These are phyloP conservation scores for Phytopythium montanum DNA, from an alignment of 352 stramenopile species.

Conservation along the genomic window DNA sequence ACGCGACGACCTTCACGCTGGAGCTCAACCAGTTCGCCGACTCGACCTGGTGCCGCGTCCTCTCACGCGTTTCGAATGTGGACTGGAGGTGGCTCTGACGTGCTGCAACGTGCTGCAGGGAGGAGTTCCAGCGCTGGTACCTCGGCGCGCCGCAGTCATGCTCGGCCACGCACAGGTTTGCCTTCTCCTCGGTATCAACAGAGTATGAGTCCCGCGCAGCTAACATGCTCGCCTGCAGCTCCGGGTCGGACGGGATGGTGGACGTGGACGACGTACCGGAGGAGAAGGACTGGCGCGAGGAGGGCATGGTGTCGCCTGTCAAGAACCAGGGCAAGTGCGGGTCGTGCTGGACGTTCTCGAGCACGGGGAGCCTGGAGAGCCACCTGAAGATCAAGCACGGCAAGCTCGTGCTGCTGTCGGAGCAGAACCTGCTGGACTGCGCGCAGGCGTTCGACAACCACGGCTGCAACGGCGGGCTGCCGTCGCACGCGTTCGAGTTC, in stretches of 20 bases:
- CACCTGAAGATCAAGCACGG: constrained; percentile 93
- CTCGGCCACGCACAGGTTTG: constrained; percentile 45
- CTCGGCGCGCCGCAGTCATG: constrained; percentile 66
- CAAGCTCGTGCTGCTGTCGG: constrained; percentile 91
- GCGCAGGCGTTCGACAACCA: constrained; percentile 92
- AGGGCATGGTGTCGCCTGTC: constrained; percentile 94
- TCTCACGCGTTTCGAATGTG: background rate
- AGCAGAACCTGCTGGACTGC: constrained; percentile 98
- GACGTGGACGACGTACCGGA: constrained; percentile 55
- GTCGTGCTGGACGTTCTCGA: constrained; percentile 99
- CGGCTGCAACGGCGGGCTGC: constrained; percentile 96
- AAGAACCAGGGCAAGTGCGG: constrained; percentile 99
- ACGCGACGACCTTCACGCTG: constrained; percentile 51
- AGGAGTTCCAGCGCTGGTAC: constrained; percentile 72
- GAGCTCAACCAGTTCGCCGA: constrained; percentile 81
- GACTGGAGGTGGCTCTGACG: constrained; percentile 1
- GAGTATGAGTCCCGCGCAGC: background rate
- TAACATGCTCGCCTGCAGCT: background rate
- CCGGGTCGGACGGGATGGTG: constrained; percentile 9
- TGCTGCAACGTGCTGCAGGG: constrained; percentile 17
- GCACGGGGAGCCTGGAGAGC: constrained; percentile 97
- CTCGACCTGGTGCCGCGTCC: constrained; percentile 45
- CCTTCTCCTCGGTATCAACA: background rate
- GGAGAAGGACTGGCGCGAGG: constrained; percentile 92
- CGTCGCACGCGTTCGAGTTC: constrained; percentile 97